Evolutionary conservation across 768 basidiomycete genomes (phyloP).

Genomic region (Tulasnella sp.): DNA sequence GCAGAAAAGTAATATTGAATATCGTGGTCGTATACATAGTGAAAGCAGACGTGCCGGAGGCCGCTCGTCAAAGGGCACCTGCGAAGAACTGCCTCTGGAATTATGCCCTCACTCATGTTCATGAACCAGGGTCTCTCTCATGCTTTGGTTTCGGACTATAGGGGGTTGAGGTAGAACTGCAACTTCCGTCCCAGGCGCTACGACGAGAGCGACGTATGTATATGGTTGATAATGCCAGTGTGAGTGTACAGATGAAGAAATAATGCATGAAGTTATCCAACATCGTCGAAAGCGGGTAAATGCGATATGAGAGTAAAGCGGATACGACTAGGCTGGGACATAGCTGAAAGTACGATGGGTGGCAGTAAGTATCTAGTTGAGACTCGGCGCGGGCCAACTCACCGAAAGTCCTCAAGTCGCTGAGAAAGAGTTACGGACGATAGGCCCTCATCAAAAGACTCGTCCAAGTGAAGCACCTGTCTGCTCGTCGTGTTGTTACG

Average conservation of each 20-base stretch:
- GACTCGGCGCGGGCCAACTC: background rate
- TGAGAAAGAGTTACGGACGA: background rate
- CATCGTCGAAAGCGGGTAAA: constrained; percentile 7
- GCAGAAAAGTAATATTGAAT: too few species aligned
- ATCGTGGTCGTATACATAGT: too few species aligned
- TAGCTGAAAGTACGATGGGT: background rate
- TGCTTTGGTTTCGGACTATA: too few species aligned
- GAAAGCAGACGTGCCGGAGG: too few species aligned
- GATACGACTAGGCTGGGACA: background rate
- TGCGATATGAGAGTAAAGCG: background rate
- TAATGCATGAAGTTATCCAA: constrained; percentile 5
- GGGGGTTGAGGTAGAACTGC: too few species aligned
- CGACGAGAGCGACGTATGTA: background rate
- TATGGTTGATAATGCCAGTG: background rate
- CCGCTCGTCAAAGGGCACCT: too few species aligned
- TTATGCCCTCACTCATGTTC: too few species aligned
- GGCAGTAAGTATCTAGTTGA: background rate
- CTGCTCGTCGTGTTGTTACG: background rate
- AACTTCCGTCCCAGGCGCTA: too few species aligned
- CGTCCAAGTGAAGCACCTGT: background rate
- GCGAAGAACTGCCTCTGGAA: too few species aligned
- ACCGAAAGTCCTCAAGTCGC: constrained; percentile 1
- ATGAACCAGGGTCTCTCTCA: too few species aligned
- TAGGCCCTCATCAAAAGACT: background rate
- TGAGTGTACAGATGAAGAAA: constrained; percentile 5